phyloP scores from a whole-genome alignment of 257 asterid species.

The Buddleja alternifolia region DNA sequence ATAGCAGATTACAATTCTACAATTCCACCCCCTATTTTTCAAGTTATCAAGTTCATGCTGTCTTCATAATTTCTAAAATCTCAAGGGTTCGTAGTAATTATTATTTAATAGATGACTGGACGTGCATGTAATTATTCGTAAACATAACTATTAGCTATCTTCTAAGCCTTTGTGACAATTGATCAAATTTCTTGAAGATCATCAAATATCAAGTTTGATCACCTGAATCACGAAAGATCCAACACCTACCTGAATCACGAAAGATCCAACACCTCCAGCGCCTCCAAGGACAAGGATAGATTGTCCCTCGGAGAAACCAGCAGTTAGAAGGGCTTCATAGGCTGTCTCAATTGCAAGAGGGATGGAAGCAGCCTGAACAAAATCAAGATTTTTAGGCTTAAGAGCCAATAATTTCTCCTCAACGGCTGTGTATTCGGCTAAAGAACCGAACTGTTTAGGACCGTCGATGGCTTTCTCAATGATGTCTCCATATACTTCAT shows the following conservation, averaged over 20 bases:
- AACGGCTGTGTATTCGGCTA: conserved; percentile 84
- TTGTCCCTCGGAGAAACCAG: conserved; percentile 72
- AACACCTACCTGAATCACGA: conserved; percentile 95
- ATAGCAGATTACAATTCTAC: too few relatives aligned
- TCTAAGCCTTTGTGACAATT: too few relatives aligned
- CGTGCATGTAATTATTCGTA: too few relatives aligned
- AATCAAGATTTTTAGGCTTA: conserved; percentile 76
- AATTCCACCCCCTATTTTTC: too few relatives aligned
- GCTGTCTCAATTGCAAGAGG: conserved; percentile 94
- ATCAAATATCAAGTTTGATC: too few relatives aligned
- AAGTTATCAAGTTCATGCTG: too few relatives aligned
- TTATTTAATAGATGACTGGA: too few relatives aligned
- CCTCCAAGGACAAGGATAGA: conserved; percentile 97
- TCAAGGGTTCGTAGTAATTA: too few relatives aligned
- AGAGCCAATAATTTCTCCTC: conserved; percentile 85
- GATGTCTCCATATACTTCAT: conserved; percentile 84
- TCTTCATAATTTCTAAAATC: too few relatives aligned
- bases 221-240: conserved; percentile 94
- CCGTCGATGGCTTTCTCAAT: conserved; percentile 79
- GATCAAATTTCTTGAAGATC: too few relatives aligned
- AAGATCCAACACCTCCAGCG: conserved; percentile 96
- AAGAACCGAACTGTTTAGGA: conserved; percentile 77
- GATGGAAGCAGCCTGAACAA: conserved; percentile 75
- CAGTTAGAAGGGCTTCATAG: conserved; percentile 78
- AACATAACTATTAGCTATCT: too few relatives aligned